These are phyloP conservation scores for Erodium chrysanthum DNA, from an alignment of 441 rosid species.

Conservation along the genomic window DNA sequence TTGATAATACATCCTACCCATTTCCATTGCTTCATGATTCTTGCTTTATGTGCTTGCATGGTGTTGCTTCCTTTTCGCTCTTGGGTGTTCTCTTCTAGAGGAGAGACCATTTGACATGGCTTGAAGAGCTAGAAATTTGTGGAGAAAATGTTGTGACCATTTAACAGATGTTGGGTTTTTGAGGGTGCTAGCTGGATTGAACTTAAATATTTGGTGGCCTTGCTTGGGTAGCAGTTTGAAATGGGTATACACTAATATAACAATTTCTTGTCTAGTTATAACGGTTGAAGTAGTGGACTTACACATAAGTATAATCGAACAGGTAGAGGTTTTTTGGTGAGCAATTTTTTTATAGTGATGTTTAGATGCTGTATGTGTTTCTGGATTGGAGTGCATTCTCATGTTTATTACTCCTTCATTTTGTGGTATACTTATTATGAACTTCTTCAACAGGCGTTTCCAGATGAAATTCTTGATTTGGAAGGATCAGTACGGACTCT, in stretches of 20 bases:
- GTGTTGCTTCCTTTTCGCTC: no score
- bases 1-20: no score
- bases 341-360: neutral
- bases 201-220: neutral
- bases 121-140: no score
- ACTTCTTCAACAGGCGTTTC: slow-evolving; percentile 51
- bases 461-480: slow-evolving; percentile 63
- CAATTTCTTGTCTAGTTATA: neutral
- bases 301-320: neutral
- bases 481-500: slow-evolving; percentile 71
- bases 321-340: neutral
- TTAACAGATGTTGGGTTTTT: neutral
- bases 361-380: neutral
- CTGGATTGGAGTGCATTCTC: neutral
- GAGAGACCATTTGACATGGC: no score
- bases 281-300: neutral
- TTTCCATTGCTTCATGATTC: no score
- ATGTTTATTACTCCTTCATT: slow-evolving; percentile 3
- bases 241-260: neutral
- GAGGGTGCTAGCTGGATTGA: neutral
- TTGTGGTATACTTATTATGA: slow-evolving; percentile 3
- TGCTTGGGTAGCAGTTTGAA: neutral
- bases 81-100: no score
- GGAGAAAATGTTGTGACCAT: no score
- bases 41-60: no score